Evolutionary conservation across 2,329 filamentous ascomycete species (phyloP).

Genomic region (Knufia petricola): DNA sequence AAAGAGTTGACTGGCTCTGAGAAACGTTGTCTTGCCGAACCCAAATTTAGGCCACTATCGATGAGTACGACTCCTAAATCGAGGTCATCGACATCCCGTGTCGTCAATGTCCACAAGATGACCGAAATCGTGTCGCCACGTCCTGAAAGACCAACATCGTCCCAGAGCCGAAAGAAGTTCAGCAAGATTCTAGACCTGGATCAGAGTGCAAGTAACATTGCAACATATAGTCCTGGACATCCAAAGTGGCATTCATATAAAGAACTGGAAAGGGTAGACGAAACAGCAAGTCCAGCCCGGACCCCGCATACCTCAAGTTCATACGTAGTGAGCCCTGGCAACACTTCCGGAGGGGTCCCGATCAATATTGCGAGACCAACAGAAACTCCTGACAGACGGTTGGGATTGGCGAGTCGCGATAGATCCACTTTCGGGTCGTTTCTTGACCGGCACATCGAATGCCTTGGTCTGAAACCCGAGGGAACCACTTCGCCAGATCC

Average conservation of each 20-base stretch:
- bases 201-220: slow-evolving; percentile 6
- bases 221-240: neutral
- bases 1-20: neutral
- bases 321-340: neutral
- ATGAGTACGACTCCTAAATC: slow-evolving; percentile 5
- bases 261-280: neutral
- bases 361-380: neutral
- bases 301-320: neutral
- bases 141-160: slow-evolving; percentile 25
- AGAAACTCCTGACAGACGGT: slow-evolving; percentile 1
- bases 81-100: slow-evolving; percentile 20
- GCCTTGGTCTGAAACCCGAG: slow-evolving; percentile 17
- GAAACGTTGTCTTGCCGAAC: slow-evolving; percentile 12
- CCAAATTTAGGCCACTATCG: slow-evolving; percentile 20
- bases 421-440: slow-evolving; percentile 23
- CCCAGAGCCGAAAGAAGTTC: slow-evolving; percentile 24
- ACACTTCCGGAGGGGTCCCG: neutral
- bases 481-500: neutral
- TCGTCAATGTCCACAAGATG: slow-evolving; percentile 11
- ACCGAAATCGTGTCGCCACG: slow-evolving; percentile 25
- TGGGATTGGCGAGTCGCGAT: slow-evolving; percentile 18
- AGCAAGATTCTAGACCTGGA: slow-evolving; percentile 26
- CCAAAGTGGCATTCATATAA: neutral
- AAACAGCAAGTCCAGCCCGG: neutral
- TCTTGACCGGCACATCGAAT: slow-evolving; percentile 23